Base-by-base conservation (phyloP, 2,329 filamentous ascomycete genomes). In the Neospermospora avenae region DNA sequence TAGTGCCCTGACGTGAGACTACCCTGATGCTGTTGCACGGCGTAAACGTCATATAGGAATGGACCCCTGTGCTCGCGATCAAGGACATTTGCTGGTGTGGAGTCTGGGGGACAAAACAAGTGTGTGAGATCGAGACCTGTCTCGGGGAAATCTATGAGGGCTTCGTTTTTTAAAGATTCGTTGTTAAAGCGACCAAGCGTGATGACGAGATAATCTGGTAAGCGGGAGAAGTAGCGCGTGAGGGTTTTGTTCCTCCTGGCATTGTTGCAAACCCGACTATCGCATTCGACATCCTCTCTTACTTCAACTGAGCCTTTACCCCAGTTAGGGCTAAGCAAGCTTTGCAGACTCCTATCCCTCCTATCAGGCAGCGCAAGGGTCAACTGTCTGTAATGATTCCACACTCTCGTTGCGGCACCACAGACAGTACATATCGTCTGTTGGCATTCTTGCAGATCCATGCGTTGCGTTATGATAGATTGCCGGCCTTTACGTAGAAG, bases 21-120 rank as follows among this genome's bases (percentile, higher is more conserved):
- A 2, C 70, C 70, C 7, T 25, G 35, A 57, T 71, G 69, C 22
- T 67, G 61, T 16, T 96, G 84, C 6, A 97, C 88, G 2, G 87
- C 93, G 72, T 96, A 97, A 55, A 90, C 87, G 70, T 96, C 88
- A 74, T 97, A 99, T 4, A 79, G 77, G 70, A 89, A 91, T 0
- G 89, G 87, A 0, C 74, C 76, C 68, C 73, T 59, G 79, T 77
- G 61, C 74, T 71, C 41, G 74, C 67, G 5, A 71, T 74, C 16
- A 67, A 71, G 34, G 58, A 25, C 10, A 31, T 58, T 18, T 39
- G 22, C 14, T 61, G 71, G 73, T 72, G 55, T 71, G 77, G 58
- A 68, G 18, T 76, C 56, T 68, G 73, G 62, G 13, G 70, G 71
- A 61, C 78, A 72, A 62, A 77, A 78, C 67, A 76, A 80, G 5